Conservation (phyloP, 108 stramenopile genomes). For the Cylindrotheca fusiformis region DNA sequence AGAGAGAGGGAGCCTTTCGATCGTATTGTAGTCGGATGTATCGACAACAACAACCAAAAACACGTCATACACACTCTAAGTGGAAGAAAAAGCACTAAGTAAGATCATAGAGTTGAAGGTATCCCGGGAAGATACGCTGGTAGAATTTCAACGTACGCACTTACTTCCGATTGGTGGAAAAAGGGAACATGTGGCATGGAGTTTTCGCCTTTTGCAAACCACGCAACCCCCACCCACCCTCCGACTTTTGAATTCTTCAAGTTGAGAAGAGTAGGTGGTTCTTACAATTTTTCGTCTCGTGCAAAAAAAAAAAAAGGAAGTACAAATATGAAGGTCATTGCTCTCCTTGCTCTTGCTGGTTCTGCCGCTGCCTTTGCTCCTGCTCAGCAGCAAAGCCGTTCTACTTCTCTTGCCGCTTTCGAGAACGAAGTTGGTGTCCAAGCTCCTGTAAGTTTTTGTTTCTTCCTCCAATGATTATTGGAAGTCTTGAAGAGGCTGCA, state of each 20-base stretch:
- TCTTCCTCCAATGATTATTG: not conserved
- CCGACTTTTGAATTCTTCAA: not conserved
- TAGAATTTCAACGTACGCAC: not conserved
- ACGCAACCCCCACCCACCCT: not conserved
- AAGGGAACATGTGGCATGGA: not conserved
- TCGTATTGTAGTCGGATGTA: too few relatives aligned
- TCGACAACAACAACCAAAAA: too few relatives aligned
- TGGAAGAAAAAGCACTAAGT: too few relatives aligned
- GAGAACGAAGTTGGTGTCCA: slow-evolving; percentile 81
- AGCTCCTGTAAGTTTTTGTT: slow-evolving; percentile 46
- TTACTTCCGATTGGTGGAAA: not conserved
- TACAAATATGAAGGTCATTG: slow-evolving; percentile 47
- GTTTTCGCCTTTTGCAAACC: not conserved
- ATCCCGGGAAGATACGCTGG: not conserved
- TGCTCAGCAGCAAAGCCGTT: slow-evolving; percentile 11
- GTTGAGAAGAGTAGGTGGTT: not conserved
- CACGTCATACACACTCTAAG: too few relatives aligned
- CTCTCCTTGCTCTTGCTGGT: slow-evolving; percentile 49
- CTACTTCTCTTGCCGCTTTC: slow-evolving; percentile 54
- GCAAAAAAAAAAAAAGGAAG: not conserved
- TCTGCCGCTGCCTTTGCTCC: slow-evolving; percentile 58
- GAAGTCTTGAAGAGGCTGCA: not conserved
- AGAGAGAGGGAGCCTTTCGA: too few relatives aligned
- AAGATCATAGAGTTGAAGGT: too few relatives aligned
- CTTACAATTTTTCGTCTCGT: not conserved